Conservation (phyloP, 176 grass and related monocot genomes). For the Oryza glaberrima region DNA sequence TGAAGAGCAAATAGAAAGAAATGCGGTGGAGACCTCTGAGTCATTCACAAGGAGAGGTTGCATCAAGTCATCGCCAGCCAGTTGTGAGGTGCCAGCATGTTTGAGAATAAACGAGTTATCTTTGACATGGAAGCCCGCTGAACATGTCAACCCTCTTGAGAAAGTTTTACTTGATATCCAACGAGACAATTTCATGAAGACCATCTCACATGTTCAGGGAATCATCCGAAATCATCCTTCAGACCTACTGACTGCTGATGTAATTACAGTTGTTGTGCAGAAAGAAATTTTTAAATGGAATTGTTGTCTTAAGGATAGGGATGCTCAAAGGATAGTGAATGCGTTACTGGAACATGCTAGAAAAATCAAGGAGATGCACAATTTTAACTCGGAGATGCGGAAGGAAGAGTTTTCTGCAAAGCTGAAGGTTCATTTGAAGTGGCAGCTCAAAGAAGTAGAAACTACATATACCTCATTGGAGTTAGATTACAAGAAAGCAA, state of each 20-base stretch:
- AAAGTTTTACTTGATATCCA: slow-evolving; percentile 54
- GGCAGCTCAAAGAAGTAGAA: slow-evolving; percentile 58
- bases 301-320: slow-evolving; percentile 41
- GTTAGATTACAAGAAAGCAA: slow-evolving; percentile 52
- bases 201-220: slow-evolving; percentile 42
- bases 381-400: slow-evolving; percentile 44
- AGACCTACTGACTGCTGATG: slow-evolving; percentile 36
- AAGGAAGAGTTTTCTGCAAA: slow-evolving; percentile 55
- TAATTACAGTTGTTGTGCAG: slow-evolving; percentile 46
- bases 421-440: slow-evolving; percentile 44
- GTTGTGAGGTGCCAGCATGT: slow-evolving; percentile 20
- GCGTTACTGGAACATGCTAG: slow-evolving; percentile 47
- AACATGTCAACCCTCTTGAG: slow-evolving; percentile 31
- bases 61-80: slow-evolving; percentile 27
- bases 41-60: slow-evolving; percentile 18
- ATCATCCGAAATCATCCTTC: slow-evolving; percentile 35
- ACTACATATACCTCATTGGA: slow-evolving; percentile 37
- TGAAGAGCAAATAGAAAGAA: slow-evolving; percentile 31
- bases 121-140: slow-evolving; percentile 45
- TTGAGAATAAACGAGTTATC: slow-evolving; percentile 31
- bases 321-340: slow-evolving; percentile 51
- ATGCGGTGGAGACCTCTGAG: slow-evolving; percentile 24
- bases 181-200: slow-evolving; percentile 44
- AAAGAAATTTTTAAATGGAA: slow-evolving; percentile 46
- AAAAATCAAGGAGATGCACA: slow-evolving; percentile 43